Percentiles rank a stretch among this genome's conserved stretches.
Conservation (phyloP, 345 rosid species). For the Cochlearia excelsa region DNA sequence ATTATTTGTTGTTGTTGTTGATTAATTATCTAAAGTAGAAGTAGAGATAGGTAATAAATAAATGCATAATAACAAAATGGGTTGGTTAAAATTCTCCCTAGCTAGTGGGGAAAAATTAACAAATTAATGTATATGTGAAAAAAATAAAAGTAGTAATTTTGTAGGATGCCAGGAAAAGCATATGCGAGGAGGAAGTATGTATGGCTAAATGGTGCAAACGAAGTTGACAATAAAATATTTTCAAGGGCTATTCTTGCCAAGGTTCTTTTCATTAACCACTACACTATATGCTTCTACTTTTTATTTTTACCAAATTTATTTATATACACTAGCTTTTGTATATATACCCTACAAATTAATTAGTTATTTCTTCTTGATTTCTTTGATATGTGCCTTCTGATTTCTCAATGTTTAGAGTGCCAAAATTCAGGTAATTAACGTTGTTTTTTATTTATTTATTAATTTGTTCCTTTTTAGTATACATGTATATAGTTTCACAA, state of each 20-base stretch:
- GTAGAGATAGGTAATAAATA: too few species aligned
- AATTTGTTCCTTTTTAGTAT: background rate
- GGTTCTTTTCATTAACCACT: constrained; percentile 40
- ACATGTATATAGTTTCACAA: background rate
- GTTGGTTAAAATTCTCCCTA: too few species aligned
- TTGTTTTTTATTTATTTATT: background rate
- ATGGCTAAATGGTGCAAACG: constrained; percentile 85
- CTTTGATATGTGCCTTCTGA: constrained; percentile 7
- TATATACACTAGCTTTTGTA: background rate
- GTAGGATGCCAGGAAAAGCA: constrained; percentile 94
- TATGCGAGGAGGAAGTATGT: constrained; percentile 70
- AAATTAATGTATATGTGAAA: too few species aligned
- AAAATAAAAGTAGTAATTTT: constrained; percentile 3
- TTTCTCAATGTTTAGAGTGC: constrained; percentile 25
- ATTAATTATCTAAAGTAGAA: too few species aligned
- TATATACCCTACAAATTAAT: background rate
- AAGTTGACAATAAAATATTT: constrained; percentile 85
- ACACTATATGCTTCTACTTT: constrained; percentile 7
- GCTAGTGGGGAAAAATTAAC: too few species aligned
- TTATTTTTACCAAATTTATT: background rate
- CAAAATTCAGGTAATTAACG: constrained; percentile 19
- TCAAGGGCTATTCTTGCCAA: constrained; percentile 94
- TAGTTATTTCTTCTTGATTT: background rate
- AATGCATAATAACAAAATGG: too few species aligned
- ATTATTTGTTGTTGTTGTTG: background rate